Percentiles rank a stretch among this genome's conserved stretches.
Conservation (phyloP, 208 protist species). For the Crithidia fasciculata region DNA sequence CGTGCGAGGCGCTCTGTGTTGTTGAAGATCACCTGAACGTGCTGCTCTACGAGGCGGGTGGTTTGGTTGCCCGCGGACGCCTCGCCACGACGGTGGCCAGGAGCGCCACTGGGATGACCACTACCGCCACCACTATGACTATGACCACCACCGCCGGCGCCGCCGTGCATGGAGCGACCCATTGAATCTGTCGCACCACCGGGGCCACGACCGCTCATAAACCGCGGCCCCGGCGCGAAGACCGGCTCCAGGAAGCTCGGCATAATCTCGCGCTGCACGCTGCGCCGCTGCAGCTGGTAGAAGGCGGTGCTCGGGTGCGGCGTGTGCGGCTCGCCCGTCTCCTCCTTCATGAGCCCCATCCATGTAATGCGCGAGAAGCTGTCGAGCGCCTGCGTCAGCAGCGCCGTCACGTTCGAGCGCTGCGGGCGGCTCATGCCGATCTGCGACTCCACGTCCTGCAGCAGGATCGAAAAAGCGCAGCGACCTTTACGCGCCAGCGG, state of each 20-base stretch:
- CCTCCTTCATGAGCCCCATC: slow-evolving; percentile 84
- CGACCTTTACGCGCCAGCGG: slow-evolving; percentile 79
- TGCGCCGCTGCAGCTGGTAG: slow-evolving; percentile 67
- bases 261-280: slow-evolving; percentile 80
- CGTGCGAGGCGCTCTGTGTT: slow-evolving; percentile 58
- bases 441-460: slow-evolving; percentile 89
- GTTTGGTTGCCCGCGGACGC: slow-evolving; percentile 30
- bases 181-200: slow-evolving; percentile 7
- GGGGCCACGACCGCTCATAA: slow-evolving; percentile 22
- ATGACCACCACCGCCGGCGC: slow-evolving; percentile 5
- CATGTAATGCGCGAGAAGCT: slow-evolving; percentile 88
- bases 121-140: background rate
- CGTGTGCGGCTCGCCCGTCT: slow-evolving; percentile 65
- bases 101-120: slow-evolving; percentile 1
- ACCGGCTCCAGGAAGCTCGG: slow-evolving; percentile 82
- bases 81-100: slow-evolving; percentile 1
- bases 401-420: slow-evolving; percentile 67
- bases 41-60: slow-evolving; percentile 57
- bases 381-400: slow-evolving; percentile 77
- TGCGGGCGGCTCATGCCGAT: slow-evolving; percentile 60
- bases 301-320: slow-evolving; percentile 62
- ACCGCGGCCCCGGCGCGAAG: slow-evolving; percentile 45
- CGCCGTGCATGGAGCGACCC: slow-evolving; percentile 10
- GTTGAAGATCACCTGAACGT: slow-evolving; percentile 83
- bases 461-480: slow-evolving; percentile 73